Percentiles rank a stretch among this genome's conserved stretches.
These are phyloP conservation scores for Saccharum officinarum DNA, from an alignment of 176 grass and related monocot species.

Conservation along the genomic window DNA sequence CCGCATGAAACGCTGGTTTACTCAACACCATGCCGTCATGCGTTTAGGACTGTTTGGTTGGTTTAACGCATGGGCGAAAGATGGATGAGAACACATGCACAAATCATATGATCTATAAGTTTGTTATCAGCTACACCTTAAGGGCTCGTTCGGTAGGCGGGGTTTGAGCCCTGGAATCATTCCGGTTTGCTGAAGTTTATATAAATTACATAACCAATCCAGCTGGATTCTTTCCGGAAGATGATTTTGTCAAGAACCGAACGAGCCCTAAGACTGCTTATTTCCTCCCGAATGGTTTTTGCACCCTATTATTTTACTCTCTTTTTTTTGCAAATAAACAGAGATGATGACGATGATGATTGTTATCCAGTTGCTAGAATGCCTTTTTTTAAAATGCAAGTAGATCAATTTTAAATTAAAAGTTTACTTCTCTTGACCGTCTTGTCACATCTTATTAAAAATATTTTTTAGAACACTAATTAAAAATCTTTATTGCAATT, in stretches of 20 bases:
- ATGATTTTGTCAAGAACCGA: no score
- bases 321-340: neutral
- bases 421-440: neutral
- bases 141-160: no score
- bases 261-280: neutral
- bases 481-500: neutral
- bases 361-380: neutral
- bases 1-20: neutral
- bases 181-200: no score
- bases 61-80: neutral
- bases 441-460: constrained; percentile 1
- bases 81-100: constrained; percentile 19
- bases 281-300: neutral
- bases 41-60: neutral
- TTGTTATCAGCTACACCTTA: neutral
- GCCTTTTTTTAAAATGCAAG: neutral
- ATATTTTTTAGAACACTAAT: neutral
- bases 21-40: constrained; percentile 1
- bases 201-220: no score
- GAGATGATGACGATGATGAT: neutral
- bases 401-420: neutral
- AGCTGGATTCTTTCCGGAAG: no score
- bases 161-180: no score
- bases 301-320: neutral
- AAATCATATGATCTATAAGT: neutral